Evolutionary conservation across 768 basidiomycete genomes (phyloP), one percentile per base, ranked within the genome.

Genomic region (Rubroboletus pulcherrimus): DNA sequence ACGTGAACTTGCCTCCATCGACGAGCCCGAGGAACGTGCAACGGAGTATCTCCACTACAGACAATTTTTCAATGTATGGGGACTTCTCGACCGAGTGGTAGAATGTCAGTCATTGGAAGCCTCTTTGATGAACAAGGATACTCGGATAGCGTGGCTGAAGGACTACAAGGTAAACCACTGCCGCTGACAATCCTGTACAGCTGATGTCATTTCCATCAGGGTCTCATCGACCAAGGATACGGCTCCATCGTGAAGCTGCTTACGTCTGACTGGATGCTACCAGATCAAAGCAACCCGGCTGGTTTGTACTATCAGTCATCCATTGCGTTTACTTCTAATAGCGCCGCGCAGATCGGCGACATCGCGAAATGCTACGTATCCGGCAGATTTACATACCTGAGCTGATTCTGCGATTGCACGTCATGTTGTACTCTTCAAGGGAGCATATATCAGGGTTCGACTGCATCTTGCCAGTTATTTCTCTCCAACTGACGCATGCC

Each of bases 361-460:
- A 76, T 24, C 75, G 76, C 21, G 91, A 95, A 58, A 80, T 96
- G 44, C 73, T 81, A 12, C 83, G 88, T n/a, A 88, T 96, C 49
- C 84, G 94, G 40, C 87, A 93, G 63, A 84, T 95, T 31, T 95
- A 88, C 70, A 77, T 97, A 26, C 96, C 94, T 0, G 93, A 97
- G 67, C 78, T 98, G 21, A 83, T 98, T 62, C 78, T 98, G 59
- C 84, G 92, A 21, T 74, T 98, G 2, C 94, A 98, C 65, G 76
- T 81, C 42, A 74, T 87, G 48, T 73, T 98, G 11, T 79, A 83
- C 56, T 72, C 77, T 34, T 91, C 93, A 6, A 75, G 85, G 8
- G 70, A 76, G 10, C 73, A 82, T 21, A 77, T 93, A 40, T 84
- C 87, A 45, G 79, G 81, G 93, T 89, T 61, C 49, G 85, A 77